These are phyloP conservation scores for Fusarium sacchari DNA, from an alignment of 2,329 filamentous ascomycete species.

Conservation along the genomic window DNA sequence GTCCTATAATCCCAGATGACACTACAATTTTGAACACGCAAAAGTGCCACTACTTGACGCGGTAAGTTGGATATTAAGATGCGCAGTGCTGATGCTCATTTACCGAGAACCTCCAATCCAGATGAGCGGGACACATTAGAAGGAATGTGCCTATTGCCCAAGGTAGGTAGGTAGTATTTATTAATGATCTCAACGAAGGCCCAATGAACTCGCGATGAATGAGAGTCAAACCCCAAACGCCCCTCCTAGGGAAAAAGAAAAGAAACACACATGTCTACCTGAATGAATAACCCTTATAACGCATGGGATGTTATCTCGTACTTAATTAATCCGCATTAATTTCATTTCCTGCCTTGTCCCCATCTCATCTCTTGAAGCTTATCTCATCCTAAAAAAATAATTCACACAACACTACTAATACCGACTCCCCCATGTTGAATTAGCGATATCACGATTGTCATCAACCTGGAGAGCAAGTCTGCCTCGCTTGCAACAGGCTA, in stretches of 20 bases:
- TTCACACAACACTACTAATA: not conserved
- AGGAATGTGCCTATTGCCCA: not conserved
- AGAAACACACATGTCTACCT: not conserved
- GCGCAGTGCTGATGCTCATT: slow-evolving; percentile 32
- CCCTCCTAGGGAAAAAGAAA: not conserved
- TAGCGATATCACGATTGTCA: slow-evolving; percentile 26
- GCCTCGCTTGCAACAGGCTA: slow-evolving; percentile 12
- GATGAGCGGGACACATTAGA: slow-evolving; percentile 7
- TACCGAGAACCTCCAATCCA: slow-evolving; percentile 21
- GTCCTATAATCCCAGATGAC: not conserved
- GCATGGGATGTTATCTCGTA: not conserved
- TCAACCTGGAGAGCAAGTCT: slow-evolving; percentile 3
- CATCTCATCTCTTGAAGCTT: not conserved
- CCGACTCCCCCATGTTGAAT: not conserved
- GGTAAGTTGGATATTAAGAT: slow-evolving; percentile 1
- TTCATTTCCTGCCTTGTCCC: not conserved
- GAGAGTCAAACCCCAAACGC: not conserved
- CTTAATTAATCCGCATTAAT: not conserved
- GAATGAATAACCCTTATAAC: not conserved
- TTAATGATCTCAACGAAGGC: not conserved
- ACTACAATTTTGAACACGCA: not conserved
- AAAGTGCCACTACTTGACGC: slow-evolving; percentile 23
- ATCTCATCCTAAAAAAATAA: not conserved
- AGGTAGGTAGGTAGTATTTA: no score
- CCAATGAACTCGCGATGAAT: not conserved